Conservation (phyloP, 805 yeast genomes). For the Tetrapisispora iriomotensis region DNA sequence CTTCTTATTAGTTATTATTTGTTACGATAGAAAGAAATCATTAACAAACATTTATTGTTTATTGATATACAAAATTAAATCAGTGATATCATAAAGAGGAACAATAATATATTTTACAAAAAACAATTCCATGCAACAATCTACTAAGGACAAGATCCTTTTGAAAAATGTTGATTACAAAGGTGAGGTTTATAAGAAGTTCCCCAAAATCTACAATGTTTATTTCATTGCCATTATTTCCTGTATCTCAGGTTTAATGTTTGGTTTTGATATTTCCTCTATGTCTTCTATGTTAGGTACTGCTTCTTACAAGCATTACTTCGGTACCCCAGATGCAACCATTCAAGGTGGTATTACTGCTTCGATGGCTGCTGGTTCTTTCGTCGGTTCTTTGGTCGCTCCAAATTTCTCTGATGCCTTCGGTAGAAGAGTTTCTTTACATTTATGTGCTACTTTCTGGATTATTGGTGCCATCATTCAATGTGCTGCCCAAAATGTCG, state of each 20-base stretch:
- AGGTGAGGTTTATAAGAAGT: constrained; percentile 15
- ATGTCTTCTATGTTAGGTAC: constrained; percentile 53
- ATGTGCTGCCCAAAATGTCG: constrained; percentile 34
- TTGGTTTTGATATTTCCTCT: constrained; percentile 65
- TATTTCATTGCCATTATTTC: constrained; percentile 42
- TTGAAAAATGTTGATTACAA: constrained; percentile 6
- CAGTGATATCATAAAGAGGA: no score
- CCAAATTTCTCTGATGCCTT: constrained; percentile 30
- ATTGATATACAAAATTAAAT: no score
- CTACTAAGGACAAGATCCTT: not conserved
- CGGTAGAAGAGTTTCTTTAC: constrained; percentile 50
- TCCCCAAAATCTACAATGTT: constrained; percentile 35
- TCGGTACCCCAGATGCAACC: constrained; percentile 39
- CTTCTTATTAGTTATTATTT: no score
- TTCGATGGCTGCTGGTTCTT: constrained; percentile 66
- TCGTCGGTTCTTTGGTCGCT: constrained; percentile 47
- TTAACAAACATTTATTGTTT: no score
- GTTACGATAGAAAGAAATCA: no score
- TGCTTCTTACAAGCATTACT: constrained; percentile 36
- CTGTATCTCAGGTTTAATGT: constrained; percentile 56
- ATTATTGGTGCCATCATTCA: constrained; percentile 50
- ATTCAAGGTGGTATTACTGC: constrained; percentile 65
- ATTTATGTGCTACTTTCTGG: constrained; percentile 44
- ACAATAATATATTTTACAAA: no score
- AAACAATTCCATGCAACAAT: not conserved